Evolutionary conservation across 1,284 basidiomycete genomes (phyloP), one percentile per base, ranked within the genome.

Genomic region (Singerocomus rubriflavus): DNA sequence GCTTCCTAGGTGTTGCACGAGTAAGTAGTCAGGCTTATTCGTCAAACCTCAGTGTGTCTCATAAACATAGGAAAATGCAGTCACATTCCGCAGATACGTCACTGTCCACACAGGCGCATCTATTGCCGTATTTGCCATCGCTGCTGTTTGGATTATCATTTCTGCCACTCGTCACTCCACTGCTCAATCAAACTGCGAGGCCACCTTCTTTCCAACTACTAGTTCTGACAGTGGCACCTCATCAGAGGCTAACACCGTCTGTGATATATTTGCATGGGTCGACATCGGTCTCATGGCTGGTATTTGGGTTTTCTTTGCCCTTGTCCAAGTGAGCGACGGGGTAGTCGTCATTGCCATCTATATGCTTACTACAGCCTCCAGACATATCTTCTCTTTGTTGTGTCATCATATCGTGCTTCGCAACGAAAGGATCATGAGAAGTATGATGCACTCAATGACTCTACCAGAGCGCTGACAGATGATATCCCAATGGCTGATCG

Each of bases 221-320:
- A 70, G 73, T 11, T 64, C 69, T 32, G 51, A 48, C 12, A 50
- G 66, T 39, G 56, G 68, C 11, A 72, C 71, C 3, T 67, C 74
- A 38, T 70, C 74, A 33, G 81, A 88, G 67, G 84, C 80, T 8
- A 68, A 83, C 41, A 82, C 78, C 1, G 74, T 96, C 14, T 96
- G 93, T 71, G 77, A 85, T 45, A 86, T 94, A 48, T 93, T 96
- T 64, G 77, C 91, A 7, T 96, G 91, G 91, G 88, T 91, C 6
- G 88, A 91, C 63, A 73, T 96, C n/a, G 93, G 93, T 33, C 73
- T 96, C 55, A 94, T 96, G 91, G 88, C 78, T 17, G 89, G 81
- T 5, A 72, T 94, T 16, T 96, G 91, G 89, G 68, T 88, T 6
- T 64, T 94, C 11, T 74, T 96, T 29, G 81, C 80, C 21, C 73